Conservation (phyloP, 192 early-diverging fungal species). For the Entomortierella beljakovae region DNA sequence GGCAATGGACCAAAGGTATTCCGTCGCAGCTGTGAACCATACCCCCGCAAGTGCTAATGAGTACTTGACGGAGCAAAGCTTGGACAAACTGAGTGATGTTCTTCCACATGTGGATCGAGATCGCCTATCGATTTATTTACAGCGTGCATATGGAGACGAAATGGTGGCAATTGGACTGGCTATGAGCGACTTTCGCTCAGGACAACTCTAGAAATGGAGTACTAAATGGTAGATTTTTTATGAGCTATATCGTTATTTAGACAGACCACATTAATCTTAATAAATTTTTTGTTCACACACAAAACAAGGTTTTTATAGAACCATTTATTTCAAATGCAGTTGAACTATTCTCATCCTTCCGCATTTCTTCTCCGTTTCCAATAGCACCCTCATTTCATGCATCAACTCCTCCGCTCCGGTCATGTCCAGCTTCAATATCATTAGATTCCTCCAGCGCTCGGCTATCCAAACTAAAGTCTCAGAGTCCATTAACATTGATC, state of each 20-base stretch:
- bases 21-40: slow-evolving; percentile 19
- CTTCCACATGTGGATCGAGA: slow-evolving; percentile 62
- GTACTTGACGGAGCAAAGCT: slow-evolving; percentile 46
- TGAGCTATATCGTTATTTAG: too few relatives aligned
- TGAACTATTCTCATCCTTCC: slow-evolving; percentile 1
- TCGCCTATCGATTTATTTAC: slow-evolving; percentile 53
- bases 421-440: neutral
- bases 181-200: slow-evolving; percentile 52
- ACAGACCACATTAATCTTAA: too few relatives aligned
- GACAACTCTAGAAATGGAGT: slow-evolving; percentile 52
- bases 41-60: slow-evolving; percentile 16
- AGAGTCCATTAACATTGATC: neutral
- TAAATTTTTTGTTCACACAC: too few relatives aligned
- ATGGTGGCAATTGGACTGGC: slow-evolving; percentile 59
- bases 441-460: neutral
- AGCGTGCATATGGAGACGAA: slow-evolving; percentile 59
- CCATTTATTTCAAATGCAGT: neutral
- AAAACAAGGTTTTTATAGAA: too few relatives aligned
- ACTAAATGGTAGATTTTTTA: too few relatives aligned
- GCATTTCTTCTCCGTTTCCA: neutral
- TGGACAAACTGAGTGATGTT: slow-evolving; percentile 61
- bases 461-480: slow-evolving; percentile 1
- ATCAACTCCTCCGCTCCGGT: neutral
- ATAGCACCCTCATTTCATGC: neutral
- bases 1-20: slow-evolving; percentile 26